Evolutionary conservation across 1,284 basidiomycete species (phyloP).

Genomic region (Malassezia nana): DNA sequence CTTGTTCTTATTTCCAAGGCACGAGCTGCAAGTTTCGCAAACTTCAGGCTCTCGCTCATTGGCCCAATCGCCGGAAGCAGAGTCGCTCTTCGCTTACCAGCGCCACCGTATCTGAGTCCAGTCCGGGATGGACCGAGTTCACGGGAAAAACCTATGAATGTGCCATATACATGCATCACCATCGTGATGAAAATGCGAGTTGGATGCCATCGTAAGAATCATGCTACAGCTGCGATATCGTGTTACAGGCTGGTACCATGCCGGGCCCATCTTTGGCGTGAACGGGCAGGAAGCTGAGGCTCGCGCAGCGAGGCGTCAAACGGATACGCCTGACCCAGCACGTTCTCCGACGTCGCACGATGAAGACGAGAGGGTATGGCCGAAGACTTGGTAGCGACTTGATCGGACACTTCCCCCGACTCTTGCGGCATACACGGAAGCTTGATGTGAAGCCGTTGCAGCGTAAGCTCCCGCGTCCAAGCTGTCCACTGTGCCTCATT

Average conservation of each 20-base stretch:
- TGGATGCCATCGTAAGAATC: neutral
- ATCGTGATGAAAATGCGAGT: neutral
- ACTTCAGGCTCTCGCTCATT: too few species aligned
- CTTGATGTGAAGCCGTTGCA: neutral
- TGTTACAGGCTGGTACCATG: conserved; percentile 2
- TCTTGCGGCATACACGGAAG: neutral
- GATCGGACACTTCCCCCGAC: neutral
- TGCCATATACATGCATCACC: neutral
- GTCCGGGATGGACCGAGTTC: neutral
- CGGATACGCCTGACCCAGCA: conserved; percentile 14
- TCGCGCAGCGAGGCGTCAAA: conserved; percentile 8
- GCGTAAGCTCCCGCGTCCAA: conserved; percentile 32
- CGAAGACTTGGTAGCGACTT: neutral
- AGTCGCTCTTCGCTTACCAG: too few species aligned
- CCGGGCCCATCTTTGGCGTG: neutral
- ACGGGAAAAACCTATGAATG: neutral
- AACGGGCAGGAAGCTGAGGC: neutral
- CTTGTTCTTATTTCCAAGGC: too few species aligned
- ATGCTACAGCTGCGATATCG: neutral
- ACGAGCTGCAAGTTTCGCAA: too few species aligned
- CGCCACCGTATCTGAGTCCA: too few species aligned
- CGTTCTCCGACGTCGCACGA: conserved; percentile 16
- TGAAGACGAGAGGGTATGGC: conserved; percentile 3
- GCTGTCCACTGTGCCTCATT: conserved; percentile 30
- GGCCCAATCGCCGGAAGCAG: too few species aligned